phyloP scores from a whole-genome alignment of 129 eudicot genomes.

The Saussurea involucrata region DNA sequence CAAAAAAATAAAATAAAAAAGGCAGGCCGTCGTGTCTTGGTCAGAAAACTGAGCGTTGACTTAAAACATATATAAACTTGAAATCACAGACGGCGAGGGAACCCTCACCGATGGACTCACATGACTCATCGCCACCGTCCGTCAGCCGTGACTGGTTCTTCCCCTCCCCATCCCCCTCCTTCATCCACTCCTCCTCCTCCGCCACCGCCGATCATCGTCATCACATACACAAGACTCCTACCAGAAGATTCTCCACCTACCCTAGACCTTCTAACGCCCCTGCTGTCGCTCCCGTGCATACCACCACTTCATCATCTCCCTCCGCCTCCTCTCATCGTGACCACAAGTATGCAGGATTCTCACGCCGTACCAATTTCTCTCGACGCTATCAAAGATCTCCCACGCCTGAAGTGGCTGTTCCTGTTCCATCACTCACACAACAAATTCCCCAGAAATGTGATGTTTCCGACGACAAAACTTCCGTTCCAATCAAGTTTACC shows the following conservation, averaged over 20 bases:
- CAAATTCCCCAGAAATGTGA: conserved; percentile 23
- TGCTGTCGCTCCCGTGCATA: neutral
- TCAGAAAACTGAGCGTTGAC: conserved; percentile 18
- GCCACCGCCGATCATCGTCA: conserved; percentile 6
- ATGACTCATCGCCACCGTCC: conserved; percentile 26
- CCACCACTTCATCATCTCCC: neutral
- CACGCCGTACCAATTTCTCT: conserved; percentile 41
- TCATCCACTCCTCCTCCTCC: conserved; percentile 31
- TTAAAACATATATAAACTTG: neutral
- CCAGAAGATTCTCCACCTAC: conserved; percentile 56
- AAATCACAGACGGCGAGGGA: conserved; percentile 2
- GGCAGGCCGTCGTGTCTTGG: neutral
- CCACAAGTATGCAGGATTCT: conserved; percentile 32
- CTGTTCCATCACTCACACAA: neutral
- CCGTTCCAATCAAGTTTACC: conserved; percentile 15
- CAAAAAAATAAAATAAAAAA: neutral
- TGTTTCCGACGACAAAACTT: conserved; percentile 19
- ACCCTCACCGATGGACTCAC: conserved; percentile 29
- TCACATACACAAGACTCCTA: conserved; percentile 33
- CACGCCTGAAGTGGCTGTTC: conserved; percentile 6
- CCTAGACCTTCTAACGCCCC: conserved; percentile 21
- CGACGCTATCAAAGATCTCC: conserved; percentile 16
- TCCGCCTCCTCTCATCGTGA: conserved; percentile 18
- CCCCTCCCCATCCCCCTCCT: conserved; percentile 58
- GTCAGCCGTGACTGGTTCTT: conserved; percentile 74